Evolutionary conservation across 345 rosid species (phyloP), one percentile per base, ranked within the genome.

Genomic region (Brassica nigra): DNA sequence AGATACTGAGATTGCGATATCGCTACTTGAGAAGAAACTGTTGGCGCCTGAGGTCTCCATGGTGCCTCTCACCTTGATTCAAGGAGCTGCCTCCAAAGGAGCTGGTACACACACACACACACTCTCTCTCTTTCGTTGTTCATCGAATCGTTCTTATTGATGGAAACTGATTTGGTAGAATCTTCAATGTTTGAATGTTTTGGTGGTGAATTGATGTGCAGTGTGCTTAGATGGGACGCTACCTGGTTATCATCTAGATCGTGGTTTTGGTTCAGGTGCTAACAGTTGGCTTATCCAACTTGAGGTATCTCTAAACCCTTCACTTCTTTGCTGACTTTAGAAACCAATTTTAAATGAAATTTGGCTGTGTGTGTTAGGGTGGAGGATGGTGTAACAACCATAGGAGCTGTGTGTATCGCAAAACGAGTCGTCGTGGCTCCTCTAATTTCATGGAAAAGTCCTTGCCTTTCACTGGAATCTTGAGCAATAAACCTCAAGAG

Each of bases 161-260:
- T 44, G n/a, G 5, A 52, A 52, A 44, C 4, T 11, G 1, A n/a
- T 54, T 54, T 54, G 59, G 5, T n/a, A 15, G 18, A 16, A 54
- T 47, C 0, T 54, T 16, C 8, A 16, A 5, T 39, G 4, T 1
- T 39, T 18, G 18, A 57, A 5, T 49, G 8, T 52, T 5, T n/a
- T 47, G 44, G 7, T 37, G 2, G 16, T 71, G 27, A 37, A 61
- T 4, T 33, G 49, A 8, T 14, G 0, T 59, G 74, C 91, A 92
- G 98, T 94, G 62, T 94, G 97, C 78, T 68, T 92, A 85, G 97
- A 94, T 86, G 95, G 97, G 79, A 86, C 95, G n/a, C 54, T 86
- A 57, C 99, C 99, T 31, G 99, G 92, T 66, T 95, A 95, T 82
- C 97, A 95, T 87, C 49, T 91, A 63, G 86, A 92, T 76, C 88